These are phyloP conservation scores for Nannizzia gypsea DNA, from an alignment of 2,329 filamentous ascomycete genomes.

Conservation along the genomic window DNA sequence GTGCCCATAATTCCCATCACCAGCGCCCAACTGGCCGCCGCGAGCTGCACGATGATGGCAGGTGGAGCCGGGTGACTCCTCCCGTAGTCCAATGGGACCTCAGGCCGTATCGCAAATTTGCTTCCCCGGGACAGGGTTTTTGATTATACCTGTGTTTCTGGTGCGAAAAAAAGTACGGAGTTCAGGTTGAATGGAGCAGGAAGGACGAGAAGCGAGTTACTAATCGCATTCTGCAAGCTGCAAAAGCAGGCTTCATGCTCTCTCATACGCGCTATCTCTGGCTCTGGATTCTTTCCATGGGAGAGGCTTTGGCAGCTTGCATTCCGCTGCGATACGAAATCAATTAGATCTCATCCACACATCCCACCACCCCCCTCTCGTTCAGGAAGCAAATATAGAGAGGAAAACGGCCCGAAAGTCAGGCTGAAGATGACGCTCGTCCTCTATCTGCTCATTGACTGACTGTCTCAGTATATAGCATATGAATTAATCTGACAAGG, in stretches of 20 bases:
- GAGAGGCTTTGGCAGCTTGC: background rate
- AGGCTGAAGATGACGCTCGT: background rate
- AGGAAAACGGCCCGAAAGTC: background rate
- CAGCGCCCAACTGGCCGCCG: background rate
- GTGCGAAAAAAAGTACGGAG: slow-evolving; percentile 2
- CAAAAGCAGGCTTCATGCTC: background rate
- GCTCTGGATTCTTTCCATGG: background rate
- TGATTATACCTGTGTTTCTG: slow-evolving; percentile 4
- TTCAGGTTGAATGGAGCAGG: background rate
- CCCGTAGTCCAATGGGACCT: background rate
- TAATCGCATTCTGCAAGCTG: slow-evolving; percentile 1
- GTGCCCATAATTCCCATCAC: background rate
- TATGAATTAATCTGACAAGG: slow-evolving; percentile 1
- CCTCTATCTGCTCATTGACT: background rate
- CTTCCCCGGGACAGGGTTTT: slow-evolving; percentile 4
- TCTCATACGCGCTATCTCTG: background rate
- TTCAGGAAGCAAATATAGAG: background rate
- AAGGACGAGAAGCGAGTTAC: slow-evolving; percentile 1
- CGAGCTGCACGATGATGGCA: slow-evolving; percentile 2
- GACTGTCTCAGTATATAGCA: background rate
- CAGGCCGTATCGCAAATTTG: slow-evolving; percentile 2
- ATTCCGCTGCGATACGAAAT: background rate
- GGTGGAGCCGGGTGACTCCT: background rate
- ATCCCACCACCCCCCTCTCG: background rate
- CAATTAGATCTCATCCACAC: too few species aligned